A percentile compares a stretch with the other conserved stretches of the same genome.
Evolutionary conservation across 2,329 filamentous ascomycete species (phyloP).

Genomic region (Phialophora tarda): DNA sequence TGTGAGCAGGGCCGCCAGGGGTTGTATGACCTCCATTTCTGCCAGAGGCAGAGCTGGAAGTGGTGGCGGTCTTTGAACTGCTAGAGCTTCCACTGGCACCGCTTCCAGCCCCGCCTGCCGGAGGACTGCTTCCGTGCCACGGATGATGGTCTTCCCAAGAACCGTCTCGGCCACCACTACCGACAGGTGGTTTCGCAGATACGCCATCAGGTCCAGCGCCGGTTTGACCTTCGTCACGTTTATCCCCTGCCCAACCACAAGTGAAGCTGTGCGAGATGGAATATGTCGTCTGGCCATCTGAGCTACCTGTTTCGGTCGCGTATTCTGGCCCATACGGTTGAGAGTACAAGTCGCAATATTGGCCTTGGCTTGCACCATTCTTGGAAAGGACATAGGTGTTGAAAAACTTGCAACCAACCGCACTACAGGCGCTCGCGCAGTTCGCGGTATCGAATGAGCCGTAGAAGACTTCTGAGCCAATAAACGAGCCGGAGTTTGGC

Average conservation of each 20-base stretch:
- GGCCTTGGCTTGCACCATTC: conserved; percentile 27
- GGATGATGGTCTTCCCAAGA: conserved; percentile 29
- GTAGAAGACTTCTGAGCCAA: conserved; percentile 30
- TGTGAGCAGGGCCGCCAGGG: neutral
- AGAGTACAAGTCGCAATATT: conserved; percentile 35
- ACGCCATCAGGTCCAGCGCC: neutral
- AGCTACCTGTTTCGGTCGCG: conserved; percentile 27
- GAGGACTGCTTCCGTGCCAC: conserved; percentile 25
- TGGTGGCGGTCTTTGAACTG: neutral
- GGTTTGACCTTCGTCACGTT: conserved; percentile 12
- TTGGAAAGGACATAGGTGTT: conserved; percentile 34
- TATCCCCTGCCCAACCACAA: conserved; percentile 21
- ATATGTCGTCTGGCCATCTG: conserved; percentile 21
- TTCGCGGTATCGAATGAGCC: conserved; percentile 30
- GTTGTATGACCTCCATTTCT: neutral
- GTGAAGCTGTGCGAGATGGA: conserved; percentile 29
- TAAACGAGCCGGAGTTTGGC: conserved; percentile 23
- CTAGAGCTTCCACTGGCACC: neutral
- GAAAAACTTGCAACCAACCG: conserved; percentile 31
- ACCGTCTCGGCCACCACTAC: neutral
- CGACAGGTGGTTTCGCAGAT: neutral
- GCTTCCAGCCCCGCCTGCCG: neutral
- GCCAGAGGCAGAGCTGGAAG: neutral
- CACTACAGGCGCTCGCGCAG: conserved; percentile 26
- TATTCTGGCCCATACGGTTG: conserved; percentile 17